Conservation (phyloP, 352 stramenopile genomes). For the Phytophthora sansomeana region DNA sequence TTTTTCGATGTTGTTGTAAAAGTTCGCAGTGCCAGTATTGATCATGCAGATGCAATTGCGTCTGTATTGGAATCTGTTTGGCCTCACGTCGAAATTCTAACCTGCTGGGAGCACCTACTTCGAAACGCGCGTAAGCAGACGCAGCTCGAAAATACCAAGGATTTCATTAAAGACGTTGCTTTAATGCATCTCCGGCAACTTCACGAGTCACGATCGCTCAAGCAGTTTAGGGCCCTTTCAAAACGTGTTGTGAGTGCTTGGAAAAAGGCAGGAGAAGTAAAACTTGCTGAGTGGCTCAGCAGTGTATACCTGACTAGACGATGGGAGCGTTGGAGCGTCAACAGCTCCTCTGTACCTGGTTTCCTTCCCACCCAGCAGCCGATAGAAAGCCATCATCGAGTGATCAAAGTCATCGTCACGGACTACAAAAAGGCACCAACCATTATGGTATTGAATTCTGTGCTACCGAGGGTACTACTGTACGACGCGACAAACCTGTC, state of each 20-base stretch:
- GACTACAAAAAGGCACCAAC: slow-evolving; percentile 23
- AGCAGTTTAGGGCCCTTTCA: slow-evolving; percentile 8
- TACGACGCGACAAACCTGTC: no score
- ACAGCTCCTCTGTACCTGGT: slow-evolving; percentile 8
- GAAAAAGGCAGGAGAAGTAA: background rate
- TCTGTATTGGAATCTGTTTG: slow-evolving; percentile 13
- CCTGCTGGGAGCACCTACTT: slow-evolving; percentile 22
- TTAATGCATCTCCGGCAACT: no score
- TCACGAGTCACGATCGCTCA: no score
- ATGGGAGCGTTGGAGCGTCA: no score
- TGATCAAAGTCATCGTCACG: slow-evolving; percentile 24
- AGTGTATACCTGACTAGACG: slow-evolving; percentile 10
- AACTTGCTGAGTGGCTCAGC: slow-evolving; percentile 9
- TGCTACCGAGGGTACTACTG: slow-evolving; percentile 3
- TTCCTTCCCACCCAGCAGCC: slow-evolving; percentile 17
- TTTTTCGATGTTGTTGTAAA: no score
- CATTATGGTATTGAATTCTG: slow-evolving; percentile 13
- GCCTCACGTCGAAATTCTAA: slow-evolving; percentile 7
- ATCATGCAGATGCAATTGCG: slow-evolving; percentile 20
- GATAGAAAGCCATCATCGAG: slow-evolving; percentile 18
- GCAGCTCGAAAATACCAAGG: background rate
- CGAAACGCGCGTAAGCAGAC: background rate
- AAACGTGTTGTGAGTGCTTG: slow-evolving; percentile 7
- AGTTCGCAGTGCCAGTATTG: no score
- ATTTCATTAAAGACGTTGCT: slow-evolving; percentile 11